phyloP scores from a whole-genome alignment of 306 rosid species.

The Phaseolus lunatus region DNA sequence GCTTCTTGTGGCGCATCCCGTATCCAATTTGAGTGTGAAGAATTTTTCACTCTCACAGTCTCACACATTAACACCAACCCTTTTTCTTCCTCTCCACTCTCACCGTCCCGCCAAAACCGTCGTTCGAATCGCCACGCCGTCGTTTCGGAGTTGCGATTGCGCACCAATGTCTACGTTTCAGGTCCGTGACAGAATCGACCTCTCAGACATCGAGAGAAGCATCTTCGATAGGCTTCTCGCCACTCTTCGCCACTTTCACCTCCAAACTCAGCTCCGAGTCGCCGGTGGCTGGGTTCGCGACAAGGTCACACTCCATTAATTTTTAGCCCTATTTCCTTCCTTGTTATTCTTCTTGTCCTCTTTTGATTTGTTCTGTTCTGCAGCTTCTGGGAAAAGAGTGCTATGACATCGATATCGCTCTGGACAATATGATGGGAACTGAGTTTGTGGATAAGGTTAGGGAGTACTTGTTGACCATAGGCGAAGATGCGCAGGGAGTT shows the following conservation, averaged over 20 bases:
- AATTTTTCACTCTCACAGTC: not conserved
- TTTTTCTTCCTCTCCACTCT: slow-evolving; percentile 21
- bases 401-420: slow-evolving; percentile 90
- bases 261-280: slow-evolving; percentile 81
- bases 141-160: slow-evolving; percentile 30
- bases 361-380: slow-evolving; percentile 13
- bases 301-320: slow-evolving; percentile 55
- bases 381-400: slow-evolving; percentile 94
- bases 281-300: slow-evolving; percentile 99
- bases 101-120: slow-evolving; percentile 50
- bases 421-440: slow-evolving; percentile 87
- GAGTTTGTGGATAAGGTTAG: slow-evolving; percentile 83
- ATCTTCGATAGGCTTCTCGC: slow-evolving; percentile 79
- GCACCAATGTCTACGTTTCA: slow-evolving; percentile 40
- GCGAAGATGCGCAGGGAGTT: slow-evolving; percentile 87
- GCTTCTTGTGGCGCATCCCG: slow-evolving; percentile 36
- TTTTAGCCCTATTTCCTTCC: slow-evolving; percentile 1
- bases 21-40: not conserved
- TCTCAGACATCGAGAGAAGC: slow-evolving; percentile 62
- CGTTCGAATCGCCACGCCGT: slow-evolving; percentile 38
- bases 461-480: slow-evolving; percentile 69
- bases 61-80: not conserved
- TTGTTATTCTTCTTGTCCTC: not conserved
- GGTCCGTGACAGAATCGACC: slow-evolving; percentile 63
- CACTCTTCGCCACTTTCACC: slow-evolving; percentile 67